Percentiles rank a stretch among this genome's conserved stretches.
Conservation (phyloP, 352 stramenopile genomes). For the Pythium dissimile region DNA sequence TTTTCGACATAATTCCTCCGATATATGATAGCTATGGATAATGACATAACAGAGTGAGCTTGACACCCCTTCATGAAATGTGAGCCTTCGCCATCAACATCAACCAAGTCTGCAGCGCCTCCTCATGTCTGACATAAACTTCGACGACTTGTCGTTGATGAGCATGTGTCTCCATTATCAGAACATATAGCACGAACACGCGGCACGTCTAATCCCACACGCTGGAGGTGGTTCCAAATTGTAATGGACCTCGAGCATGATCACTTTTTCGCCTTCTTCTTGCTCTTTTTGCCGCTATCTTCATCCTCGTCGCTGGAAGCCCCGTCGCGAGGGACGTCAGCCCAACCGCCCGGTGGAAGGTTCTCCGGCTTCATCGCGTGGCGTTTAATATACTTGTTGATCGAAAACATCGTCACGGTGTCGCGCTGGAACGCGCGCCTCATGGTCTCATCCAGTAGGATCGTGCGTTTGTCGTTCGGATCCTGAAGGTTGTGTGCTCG, state of each 20-base stretch:
- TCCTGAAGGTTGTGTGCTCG: constrained; percentile 94
- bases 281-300: constrained; percentile 16
- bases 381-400: constrained; percentile 90
- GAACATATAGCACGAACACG: constrained; percentile 18
- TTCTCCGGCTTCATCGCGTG: constrained; percentile 72
- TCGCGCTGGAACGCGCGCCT: constrained; percentile 77
- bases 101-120: too few relatives aligned
- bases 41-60: too few relatives aligned
- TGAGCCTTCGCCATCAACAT: too few relatives aligned
- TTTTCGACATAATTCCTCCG: not conserved
- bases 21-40: constrained; percentile 1
- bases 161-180: constrained; percentile 4
- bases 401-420: constrained; percentile 86
- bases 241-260: not conserved
- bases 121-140: too few relatives aligned
- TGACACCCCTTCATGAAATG: not conserved
- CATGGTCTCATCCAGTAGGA: constrained; percentile 90
- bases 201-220: not conserved
- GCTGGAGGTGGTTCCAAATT: not conserved
- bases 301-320: constrained; percentile 82
- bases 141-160: not conserved
- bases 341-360: constrained; percentile 66
- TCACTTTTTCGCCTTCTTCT: constrained; percentile 28
- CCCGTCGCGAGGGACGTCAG: constrained; percentile 64
- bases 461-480: constrained; percentile 91